These are phyloP conservation scores for Ophiostoma himal-ulmi DNA, from an alignment of 2,329 filamentous ascomycete species.

Conservation along the genomic window DNA sequence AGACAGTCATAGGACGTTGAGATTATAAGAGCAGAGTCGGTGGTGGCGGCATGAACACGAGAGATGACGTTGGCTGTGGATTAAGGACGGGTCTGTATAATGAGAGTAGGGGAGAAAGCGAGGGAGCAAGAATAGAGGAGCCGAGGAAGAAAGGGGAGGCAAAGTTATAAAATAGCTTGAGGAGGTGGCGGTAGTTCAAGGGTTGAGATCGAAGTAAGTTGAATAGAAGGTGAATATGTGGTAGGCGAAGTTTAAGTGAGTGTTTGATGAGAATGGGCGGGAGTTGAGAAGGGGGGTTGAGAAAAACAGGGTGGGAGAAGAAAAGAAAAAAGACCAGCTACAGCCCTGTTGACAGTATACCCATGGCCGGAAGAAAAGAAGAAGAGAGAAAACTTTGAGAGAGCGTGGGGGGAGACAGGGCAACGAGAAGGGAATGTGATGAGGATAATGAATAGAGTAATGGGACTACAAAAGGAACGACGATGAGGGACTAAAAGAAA, in stretches of 20 bases:
- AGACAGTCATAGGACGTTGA: neutral
- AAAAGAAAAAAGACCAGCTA: slow-evolving; percentile 11
- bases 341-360: slow-evolving; percentile 12
- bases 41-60: slow-evolving; percentile 8
- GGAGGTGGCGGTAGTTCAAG: neutral
- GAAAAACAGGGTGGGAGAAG: neutral
- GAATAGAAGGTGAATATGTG: neutral
- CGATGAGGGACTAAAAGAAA: neutral
- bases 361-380: slow-evolving; percentile 2
- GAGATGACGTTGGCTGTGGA: slow-evolving; percentile 13
- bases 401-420: neutral
- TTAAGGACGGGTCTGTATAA: neutral
- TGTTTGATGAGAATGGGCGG: neutral
- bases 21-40: neutral
- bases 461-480: neutral
- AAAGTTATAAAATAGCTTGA: neutral
- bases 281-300: neutral
- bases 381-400: neutral
- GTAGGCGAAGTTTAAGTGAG: neutral
- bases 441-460: neutral
- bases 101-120: neutral
- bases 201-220: neutral
- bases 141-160: neutral
- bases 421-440: neutral
- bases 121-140: neutral